Conservation (phyloP, 495 filamentous ascomycete species). For the Talaromyces liani region DNA sequence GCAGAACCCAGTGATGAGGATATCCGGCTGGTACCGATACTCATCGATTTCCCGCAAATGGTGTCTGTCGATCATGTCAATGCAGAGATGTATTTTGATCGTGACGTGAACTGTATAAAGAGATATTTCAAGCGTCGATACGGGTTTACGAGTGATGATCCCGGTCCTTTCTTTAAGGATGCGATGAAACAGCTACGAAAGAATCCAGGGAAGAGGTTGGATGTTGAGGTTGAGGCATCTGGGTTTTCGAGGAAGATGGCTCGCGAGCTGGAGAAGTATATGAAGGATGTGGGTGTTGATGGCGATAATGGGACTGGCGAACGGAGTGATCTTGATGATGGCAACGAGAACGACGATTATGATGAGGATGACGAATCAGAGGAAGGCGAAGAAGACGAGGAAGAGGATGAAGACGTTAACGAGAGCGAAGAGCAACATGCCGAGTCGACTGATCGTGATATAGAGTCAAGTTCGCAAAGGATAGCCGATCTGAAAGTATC, state of each 20-base stretch:
- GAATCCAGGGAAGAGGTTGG: conserved; percentile 60
- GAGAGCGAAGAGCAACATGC: conserved; percentile 7
- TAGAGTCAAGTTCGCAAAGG: conserved; percentile 21
- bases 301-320: conserved; percentile 39
- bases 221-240: conserved; percentile 84
- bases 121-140: conserved; percentile 84
- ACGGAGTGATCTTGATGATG: conserved; percentile 23
- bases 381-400: conserved; percentile 12
- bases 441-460: conserved; percentile 19
- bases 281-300: conserved; percentile 62
- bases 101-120: conserved; percentile 91
- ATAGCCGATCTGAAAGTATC: conserved; percentile 30
- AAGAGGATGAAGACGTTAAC: conserved; percentile 20
- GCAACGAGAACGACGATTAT: conserved; percentile 30
- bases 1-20: conserved; percentile 26
- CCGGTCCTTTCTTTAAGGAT: conserved; percentile 77
- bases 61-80: conserved; percentile 90
- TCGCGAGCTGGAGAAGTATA: conserved; percentile 84
- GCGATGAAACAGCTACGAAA: conserved; percentile 66
- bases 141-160: conserved; percentile 72
- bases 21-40: conserved; percentile 48
- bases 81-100: conserved; percentile 91
- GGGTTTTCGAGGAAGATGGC: conserved; percentile 95
- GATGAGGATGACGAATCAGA: conserved; percentile 23
- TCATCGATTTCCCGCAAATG: conserved; percentile 99